A percentile compares a stretch with the other conserved stretches of the same genome.
Evolutionary conservation across 148 eudicot genomes (phyloP).

Genomic region (Chenopodium formosanum): DNA sequence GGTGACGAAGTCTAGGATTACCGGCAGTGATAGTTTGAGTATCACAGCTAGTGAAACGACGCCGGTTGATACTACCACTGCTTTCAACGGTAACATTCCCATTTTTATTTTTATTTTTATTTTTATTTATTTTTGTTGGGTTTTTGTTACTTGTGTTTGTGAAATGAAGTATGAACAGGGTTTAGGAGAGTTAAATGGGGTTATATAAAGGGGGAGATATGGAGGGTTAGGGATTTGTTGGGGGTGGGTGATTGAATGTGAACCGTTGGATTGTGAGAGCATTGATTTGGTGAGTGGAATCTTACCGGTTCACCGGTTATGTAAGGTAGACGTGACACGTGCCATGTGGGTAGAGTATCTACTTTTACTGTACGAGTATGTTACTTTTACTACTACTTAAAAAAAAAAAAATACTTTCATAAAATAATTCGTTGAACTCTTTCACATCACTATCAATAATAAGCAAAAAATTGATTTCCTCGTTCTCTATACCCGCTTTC

Average conservation of each 20-base stretch:
- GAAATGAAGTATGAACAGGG: too few species aligned
- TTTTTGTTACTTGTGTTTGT: neutral
- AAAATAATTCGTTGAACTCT: too few species aligned
- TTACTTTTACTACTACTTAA: too few species aligned
- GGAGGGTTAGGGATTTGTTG: neutral
- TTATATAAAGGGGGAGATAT: neutral
- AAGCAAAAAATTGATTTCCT: too few species aligned
- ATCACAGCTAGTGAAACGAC: conserved; percentile 45
- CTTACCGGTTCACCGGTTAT: too few species aligned
- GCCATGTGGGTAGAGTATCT: too few species aligned
- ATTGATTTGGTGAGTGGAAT: too few species aligned
- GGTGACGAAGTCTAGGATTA: conserved; percentile 31
- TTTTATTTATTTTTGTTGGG: neutral
- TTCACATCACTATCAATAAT: too few species aligned
- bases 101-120: neutral
- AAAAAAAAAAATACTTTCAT: too few species aligned
- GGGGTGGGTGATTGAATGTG: neutral
- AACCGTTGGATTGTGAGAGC: conserved; percentile 1
- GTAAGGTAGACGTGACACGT: too few species aligned
- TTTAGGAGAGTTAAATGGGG: neutral
- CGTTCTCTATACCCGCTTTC: too few species aligned
- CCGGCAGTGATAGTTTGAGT: conserved; percentile 43
- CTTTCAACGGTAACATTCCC: conserved; percentile 34
- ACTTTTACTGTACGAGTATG: too few species aligned
- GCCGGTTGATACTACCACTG: conserved; percentile 40